A percentile compares a stretch with the other conserved stretches of the same genome.
These are phyloP conservation scores for Jatropha multifida DNA, from an alignment of 441 rosid genomes.

Conservation along the genomic window DNA sequence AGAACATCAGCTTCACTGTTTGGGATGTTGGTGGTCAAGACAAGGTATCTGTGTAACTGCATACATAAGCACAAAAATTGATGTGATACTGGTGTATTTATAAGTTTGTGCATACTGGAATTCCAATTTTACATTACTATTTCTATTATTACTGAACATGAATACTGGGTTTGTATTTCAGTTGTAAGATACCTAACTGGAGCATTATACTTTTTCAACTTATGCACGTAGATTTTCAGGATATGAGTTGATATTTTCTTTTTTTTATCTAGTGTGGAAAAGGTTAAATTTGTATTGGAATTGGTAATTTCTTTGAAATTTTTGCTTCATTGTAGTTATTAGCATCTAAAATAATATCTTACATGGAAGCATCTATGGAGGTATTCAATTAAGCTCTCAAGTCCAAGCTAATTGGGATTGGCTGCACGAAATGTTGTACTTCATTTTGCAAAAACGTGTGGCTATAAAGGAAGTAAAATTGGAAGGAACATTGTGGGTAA, in stretches of 20 bases:
- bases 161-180: background rate
- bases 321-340: background rate
- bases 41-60: background rate
- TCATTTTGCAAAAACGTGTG: no score
- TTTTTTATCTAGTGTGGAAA: background rate
- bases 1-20: slow-evolving; percentile 21
- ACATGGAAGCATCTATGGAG: no score
- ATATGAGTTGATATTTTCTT: background rate
- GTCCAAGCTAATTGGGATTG: background rate
- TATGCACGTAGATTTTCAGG: background rate
- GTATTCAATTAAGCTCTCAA: background rate
- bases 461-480: background rate
- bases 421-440: background rate
- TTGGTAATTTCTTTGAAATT: background rate
- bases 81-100: background rate
- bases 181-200: background rate
- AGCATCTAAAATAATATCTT: background rate
- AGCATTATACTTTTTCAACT: background rate
- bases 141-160: background rate
- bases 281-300: background rate
- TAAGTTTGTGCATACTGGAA: background rate
- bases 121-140: background rate
- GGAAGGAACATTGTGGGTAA: background rate
- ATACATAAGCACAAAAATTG: background rate
- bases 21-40: slow-evolving; percentile 24